Base-by-base conservation (phyloP, 2,329 filamentous ascomycete species). In the Eutypella sp. region DNA sequence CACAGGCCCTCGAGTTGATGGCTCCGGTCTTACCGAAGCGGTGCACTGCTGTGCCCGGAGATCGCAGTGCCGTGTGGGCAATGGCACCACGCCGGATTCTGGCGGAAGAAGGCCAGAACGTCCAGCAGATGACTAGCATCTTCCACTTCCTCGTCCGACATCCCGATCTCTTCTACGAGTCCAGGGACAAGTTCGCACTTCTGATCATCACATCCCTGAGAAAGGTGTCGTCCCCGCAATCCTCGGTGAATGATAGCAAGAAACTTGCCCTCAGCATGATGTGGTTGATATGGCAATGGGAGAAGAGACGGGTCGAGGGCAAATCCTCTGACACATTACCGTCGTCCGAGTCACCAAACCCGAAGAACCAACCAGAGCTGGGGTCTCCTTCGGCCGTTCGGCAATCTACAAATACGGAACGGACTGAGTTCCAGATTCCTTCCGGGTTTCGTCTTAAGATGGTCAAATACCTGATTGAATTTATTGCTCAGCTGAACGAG, bases 141-240 rank as follows among this genome's bases (percentile, higher is more conserved):
- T 97, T 96, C 72, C 87, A 96, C 59, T 99, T 99, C 68, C 75
- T 99, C 27, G 92, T 96, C 29, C 82, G 88, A 46, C 92, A 99
- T 62, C 87, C 91, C 0, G 85, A 93, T 58, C 73, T 99, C 4
- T 99, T 99, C 70, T 99, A 95, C 57, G 92, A 97, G 52, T 90
- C 89, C 1, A 79, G 93, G 45, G 93, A 99, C 54, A 91, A 92
- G 60, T 95, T 97, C 54, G 83, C 90, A 4, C 81, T 87, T 46
- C 79, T 93, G 52, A 95, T 99, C 62, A 91, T 99, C 46, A 85
- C 84, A 1, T 92, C 89, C 4, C 73, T 99, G 29, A 79, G 87
- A 43, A 97, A 97, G 67, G 88, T 99, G 45, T 90, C 91, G 1
- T 78, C 80, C 19, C 84, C 89, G 3, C 85, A 87, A 4, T 95